Base-by-base conservation (phyloP, 352 stramenopile species). In the Pythium vanterpoolii region DNA sequence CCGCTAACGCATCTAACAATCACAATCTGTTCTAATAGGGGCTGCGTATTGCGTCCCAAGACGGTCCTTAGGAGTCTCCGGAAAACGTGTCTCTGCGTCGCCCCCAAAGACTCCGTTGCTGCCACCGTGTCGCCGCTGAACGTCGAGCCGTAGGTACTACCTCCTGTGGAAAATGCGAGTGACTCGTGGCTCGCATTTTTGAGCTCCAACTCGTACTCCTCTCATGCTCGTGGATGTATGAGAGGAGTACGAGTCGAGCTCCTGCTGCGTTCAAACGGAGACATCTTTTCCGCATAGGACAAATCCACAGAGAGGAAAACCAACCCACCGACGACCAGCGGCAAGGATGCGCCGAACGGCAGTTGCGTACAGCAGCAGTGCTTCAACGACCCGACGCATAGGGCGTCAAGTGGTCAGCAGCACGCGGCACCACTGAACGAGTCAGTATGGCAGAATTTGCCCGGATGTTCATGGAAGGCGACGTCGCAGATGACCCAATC, bases 81-180 rank as follows among this genome's bases (percentile, higher is more conserved):
- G n/a, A 23, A 21, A 56, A 56, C 3, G 48, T 34, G 31, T 33
- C 33, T 5, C 44, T 27, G 44, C 14, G 34, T 44, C 30, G 11
- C 31, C 36, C 1, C 19, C 21, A 13, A 46, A 56, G 5, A 21
- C 34, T 14, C 26, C 36, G 5, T 26, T 23, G 14, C 24, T 14
- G 28, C 47, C 47, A n/a, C 48, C 14, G 48, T 46, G 48, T 56
- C 48, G 33, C 48, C 48, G 21, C 19, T n/a, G 36, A 56, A 46
- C 9, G 31, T 45, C 36, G 48, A 56, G 4, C 48, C 48, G 11
- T 45, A 24, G 45, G 23, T 26, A 1, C 8, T 14, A 14, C 36
- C 44, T 23, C 27, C 3, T 18, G n/a, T n/a, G n/a, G n/a, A 33
- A 10, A 52, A 52, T n/a, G 16, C 27, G 3, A 7, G 27, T 4